Base-by-base conservation (phyloP, 768 basidiomycete genomes). In the Nidularia sp. region DNA sequence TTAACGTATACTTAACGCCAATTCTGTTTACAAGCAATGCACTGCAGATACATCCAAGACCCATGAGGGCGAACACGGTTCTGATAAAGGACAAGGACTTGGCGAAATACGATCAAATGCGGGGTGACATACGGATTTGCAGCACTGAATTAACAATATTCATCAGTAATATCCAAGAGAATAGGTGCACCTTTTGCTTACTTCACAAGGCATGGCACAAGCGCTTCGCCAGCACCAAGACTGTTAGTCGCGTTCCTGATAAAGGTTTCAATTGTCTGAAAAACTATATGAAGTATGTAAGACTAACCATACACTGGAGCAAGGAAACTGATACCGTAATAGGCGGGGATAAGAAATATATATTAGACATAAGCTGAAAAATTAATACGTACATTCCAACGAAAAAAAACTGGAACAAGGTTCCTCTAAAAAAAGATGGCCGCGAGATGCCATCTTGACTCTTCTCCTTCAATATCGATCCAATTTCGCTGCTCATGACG, bases 201-300 rank as follows among this genome's bases (percentile, higher is more conserved):
- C 59, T 57, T 57, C 4, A 55, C 56, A 31, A 57, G 59, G 35
- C 57, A 54, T 9, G 58, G 58, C 34, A 54, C 49, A 3, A 59
- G 47, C 3, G 58, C 58, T n/a, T 55, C 58, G 2, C 58, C 58
- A 34, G 55, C 55, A 5, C 55, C 58, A 5, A 59, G 46, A 45
- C 53, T 57, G 35, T 56, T 59, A 46, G 46, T 59, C 6, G 55
- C 55, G 46, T 56, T 60, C 54, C 56, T 55, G 32, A 42, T 45
- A 25, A n/a, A 10, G 13, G 3, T 9, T n/a, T 45, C 3, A 18
- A 5, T 4, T 18, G 33, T 2, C 47, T n/a, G 47, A 45, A 45
- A 41, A 41, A 18, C 15, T 6, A 9, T 4, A 29, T 3, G 25
- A 6, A 45, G 13, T 3, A 45, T n/a, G 3, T 45, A n/a, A 10